Base-by-base conservation (phyloP, 2,329 filamentous ascomycete genomes). In the Aspergillus carbonarius region DNA sequence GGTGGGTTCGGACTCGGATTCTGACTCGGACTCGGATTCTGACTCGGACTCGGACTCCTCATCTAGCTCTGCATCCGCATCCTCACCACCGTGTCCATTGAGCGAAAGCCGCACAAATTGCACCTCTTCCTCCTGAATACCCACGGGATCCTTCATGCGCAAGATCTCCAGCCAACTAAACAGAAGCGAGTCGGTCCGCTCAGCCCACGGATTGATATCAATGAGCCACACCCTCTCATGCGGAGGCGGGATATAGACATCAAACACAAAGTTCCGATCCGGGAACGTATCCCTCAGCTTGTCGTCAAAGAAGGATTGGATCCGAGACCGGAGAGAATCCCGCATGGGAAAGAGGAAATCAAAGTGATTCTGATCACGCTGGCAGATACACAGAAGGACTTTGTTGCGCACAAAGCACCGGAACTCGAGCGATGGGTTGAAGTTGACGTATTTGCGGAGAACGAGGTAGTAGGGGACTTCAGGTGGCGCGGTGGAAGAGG, bases 161-260 rank as follows among this genome's bases (percentile, higher is more conserved):
- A 98, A 79, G 40, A 99, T 81, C 77, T 98, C 93, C 61, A 89
- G 73, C 95, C 95, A 99, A 44, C 87, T 88, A 72, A 96, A 99
- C 1, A 97, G 81, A 46, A 98, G 76, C 4, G 91, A 89, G 77
- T 99, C 95, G 0, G 95, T 99, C 60, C 91, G 82, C 42, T 87
- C 85, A 1, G 93, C 93, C 91, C 93, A 99, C 0, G 95, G 92
- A 70, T 98, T 98, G 70, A 99, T 90, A 72, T 99, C 95, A 50
- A 99, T 88, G 10, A 99, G 80, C 79, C 92, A 90, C 2, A 96
- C 90, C 49, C 85, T 83, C 50, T 91, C 86, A 56, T 96, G 84
- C 1, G 89, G 75, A 69, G 84, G 79, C 68, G 93, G 93, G 1
- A 99, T 84, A 70, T 99, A 98, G 44, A 97, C 88, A 71, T 99